Evolutionary conservation across 805 yeast species (phyloP), one percentile per base, ranked within the genome.

Genomic region (Suhomyces sp.): DNA sequence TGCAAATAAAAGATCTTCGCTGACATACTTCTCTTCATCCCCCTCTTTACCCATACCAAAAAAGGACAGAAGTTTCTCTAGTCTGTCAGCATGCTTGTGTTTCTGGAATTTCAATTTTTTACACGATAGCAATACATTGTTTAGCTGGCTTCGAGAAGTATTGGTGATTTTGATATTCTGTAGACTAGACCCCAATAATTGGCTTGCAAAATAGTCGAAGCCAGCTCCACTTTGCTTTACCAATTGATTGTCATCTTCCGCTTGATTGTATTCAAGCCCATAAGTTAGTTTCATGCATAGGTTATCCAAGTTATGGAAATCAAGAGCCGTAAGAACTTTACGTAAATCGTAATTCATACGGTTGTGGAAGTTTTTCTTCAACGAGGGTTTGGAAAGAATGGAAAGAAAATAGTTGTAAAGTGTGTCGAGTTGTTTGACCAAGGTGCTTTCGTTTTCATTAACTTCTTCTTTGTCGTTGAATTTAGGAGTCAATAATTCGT

Each of bases 341-440:
- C 97, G 73, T 37, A 93, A 70, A 61, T 93, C 98, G 60, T 87
- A 89, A 60, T 89, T 89, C 61, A 87, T 85, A 51, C 96, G 75
- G 54, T 82, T 80, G 48, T 77, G 73, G 64, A 88, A 92, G 33
- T 86, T 83, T 56, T 83, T 82, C 8, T 79, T 73, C 37, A 93
- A 82, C 56, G 87, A 88, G 1, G 90, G 86, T 62, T 86, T 84
- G n/a, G 96, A 87, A 39, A 94, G 69, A 0, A 94, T 87, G 0
- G 96, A 83, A n/a, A 93, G 64, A 5, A 93, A 64, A 64, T 88
- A 93, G 46, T 89, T 83, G 69, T 92, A 85, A 13, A 93, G 60
- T 19, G 86, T 77, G 47, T 83, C 86, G 46, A 93, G 71, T 60
- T 93, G 97, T 31, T 81, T 50, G 2, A 51, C 43, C 21, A 69